phyloP scores from a whole-genome alignment of 2,329 filamentous ascomycete genomes.

The Stagonosporopsis chrysanthemi region DNA sequence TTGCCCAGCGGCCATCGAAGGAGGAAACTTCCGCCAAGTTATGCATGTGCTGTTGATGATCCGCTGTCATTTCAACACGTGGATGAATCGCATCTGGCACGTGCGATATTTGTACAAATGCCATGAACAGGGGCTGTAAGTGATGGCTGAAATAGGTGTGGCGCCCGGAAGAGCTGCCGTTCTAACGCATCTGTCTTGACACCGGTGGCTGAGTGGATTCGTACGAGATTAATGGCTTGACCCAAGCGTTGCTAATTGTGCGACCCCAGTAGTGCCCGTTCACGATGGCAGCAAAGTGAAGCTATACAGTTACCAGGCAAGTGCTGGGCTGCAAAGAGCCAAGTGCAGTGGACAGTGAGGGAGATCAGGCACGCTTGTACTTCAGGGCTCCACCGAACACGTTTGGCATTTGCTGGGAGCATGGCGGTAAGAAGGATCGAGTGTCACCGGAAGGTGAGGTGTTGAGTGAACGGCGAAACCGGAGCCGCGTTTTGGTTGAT shows the following conservation, averaged over 20 bases:
- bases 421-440: conserved; percentile 6
- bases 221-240: conserved; percentile 25
- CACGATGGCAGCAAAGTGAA: conserved; percentile 22
- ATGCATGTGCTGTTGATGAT: conserved; percentile 5
- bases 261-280: conserved; percentile 29
- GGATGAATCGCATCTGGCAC: conserved; percentile 9
- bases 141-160: conserved; percentile 12
- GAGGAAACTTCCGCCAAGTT: conserved; percentile 5
- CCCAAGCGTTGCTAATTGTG: conserved; percentile 14
- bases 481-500: background rate
- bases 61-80: conserved; percentile 16
- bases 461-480: background rate
- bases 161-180: conserved; percentile 20
- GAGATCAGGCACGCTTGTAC: conserved; percentile 34
- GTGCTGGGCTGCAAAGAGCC: conserved; percentile 24
- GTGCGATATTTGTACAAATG: conserved; percentile 3
- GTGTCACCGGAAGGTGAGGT: conserved; percentile 13
- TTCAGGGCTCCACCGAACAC: conserved; percentile 30
- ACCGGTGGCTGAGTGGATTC: conserved; percentile 21
- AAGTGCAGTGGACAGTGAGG: conserved; percentile 22
- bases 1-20: conserved; percentile 4
- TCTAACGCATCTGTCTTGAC: conserved; percentile 15
- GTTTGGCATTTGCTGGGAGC: conserved; percentile 26
- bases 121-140: conserved; percentile 1
- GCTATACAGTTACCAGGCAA: conserved; percentile 23